Conservation (phyloP, 2,329 filamentous ascomycete genomes). For the Botrytis paeoniae region DNA sequence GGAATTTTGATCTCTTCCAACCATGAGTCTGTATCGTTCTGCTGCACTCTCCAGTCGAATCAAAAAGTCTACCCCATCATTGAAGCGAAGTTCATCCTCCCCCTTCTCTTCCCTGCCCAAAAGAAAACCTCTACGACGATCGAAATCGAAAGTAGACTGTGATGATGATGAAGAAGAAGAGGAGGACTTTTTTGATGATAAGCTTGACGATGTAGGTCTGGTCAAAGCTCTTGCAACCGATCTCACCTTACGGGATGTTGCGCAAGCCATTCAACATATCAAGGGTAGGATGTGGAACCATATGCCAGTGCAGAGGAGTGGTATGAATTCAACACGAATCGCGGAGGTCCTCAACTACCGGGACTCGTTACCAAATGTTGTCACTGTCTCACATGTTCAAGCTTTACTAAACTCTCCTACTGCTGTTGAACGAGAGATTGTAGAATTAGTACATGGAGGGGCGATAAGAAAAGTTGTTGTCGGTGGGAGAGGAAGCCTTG, state of each 20-base stretch:
- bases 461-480: constrained; percentile 60
- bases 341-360: constrained; percentile 63
- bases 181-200: constrained; percentile 44
- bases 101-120: constrained; percentile 35
- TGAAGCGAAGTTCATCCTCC: constrained; percentile 33
- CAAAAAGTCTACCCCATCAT: constrained; percentile 33
- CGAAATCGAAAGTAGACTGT: constrained; percentile 21
- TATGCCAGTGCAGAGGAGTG: constrained; percentile 54
- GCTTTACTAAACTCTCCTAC: constrained; percentile 62
- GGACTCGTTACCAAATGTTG: constrained; percentile 57
- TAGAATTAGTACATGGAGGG: constrained; percentile 55
- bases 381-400: constrained; percentile 64
- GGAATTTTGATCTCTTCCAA: not conserved
- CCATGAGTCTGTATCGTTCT: constrained; percentile 36
- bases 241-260: constrained; percentile 56
- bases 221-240: constrained; percentile 54
- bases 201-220: constrained; percentile 59
- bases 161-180: constrained; percentile 28
- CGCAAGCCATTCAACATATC: constrained; percentile 63
- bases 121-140: constrained; percentile 31
- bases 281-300: constrained; percentile 60
- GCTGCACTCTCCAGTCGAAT: constrained; percentile 37
- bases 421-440: constrained; percentile 64
- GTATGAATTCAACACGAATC: constrained; percentile 62
- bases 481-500: constrained; percentile 53